Base-by-base conservation (phyloP, 2,329 filamentous ascomycete species). In the Aspergillus caelatus region DNA sequence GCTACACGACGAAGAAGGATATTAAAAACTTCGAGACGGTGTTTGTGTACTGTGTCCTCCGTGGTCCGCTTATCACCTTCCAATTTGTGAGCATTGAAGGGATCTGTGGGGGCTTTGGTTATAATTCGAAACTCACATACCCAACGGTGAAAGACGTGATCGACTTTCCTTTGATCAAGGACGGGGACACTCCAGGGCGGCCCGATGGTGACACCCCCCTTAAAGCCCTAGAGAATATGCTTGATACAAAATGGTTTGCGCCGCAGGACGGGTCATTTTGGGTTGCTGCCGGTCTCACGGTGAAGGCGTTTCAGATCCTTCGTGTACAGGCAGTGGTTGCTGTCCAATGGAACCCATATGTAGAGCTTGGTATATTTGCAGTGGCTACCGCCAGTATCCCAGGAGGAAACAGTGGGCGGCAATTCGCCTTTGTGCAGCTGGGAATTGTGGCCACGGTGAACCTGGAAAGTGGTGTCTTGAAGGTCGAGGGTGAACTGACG, bases 291-390 rank as follows among this genome's bases (percentile, higher is more conserved):
- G 81, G 81, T 0, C 58, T 83, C 53, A 77, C 62, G 4, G 70
- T 81, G 2, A 70, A 55, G 7, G 79, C 81, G 0, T 79, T 83
- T 62, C 65, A 81, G 59, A 75, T 81, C 64, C 60, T 83, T 0
- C 39, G 23, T 7, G 59, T 80, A 6, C 69, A 74, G 10, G 78
- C 78, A 0, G 78, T 82, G 0, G 66, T 78, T 0, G 70, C 77
- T 0, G 68, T 82, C 2, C 53, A 77, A 36, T 79, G 73, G 26
- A 68, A 72, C 9, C 60, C 67, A 2, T 55, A 69, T 4, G 58
- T 79, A 1, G 74, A 75, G 50, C 62, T 82, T 0, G 76, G 72
- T 7, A 68, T 82, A 26, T 79, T 78, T 26, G 79, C 64, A 0
- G 67, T 76, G 8, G 77, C 70, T 0, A 57, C 67, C 0, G 73